Evolutionary conservation across 306 rosid genomes (phyloP).

Genomic region (Trichosanthes cucumerina): DNA sequence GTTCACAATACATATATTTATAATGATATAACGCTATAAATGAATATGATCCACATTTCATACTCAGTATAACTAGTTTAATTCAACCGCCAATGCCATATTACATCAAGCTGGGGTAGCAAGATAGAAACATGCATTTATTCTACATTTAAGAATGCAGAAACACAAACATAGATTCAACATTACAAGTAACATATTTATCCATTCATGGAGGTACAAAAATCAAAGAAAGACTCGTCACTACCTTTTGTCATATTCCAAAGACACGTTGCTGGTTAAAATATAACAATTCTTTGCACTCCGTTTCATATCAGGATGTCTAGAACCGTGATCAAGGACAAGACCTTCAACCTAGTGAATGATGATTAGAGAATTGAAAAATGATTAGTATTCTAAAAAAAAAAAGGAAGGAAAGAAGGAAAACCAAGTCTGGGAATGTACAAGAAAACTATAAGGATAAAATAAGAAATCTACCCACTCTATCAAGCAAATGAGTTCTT

Average conservation of each 20-base stretch:
- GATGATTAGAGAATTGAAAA: neutral
- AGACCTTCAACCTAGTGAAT: slow-evolving; percentile 81
- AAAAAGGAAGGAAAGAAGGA: neutral
- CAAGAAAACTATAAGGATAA: neutral
- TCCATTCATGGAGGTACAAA: neutral
- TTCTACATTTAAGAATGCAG: neutral
- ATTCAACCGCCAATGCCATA: neutral
- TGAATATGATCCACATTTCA: neutral
- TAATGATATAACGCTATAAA: neutral
- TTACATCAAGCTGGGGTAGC: neutral
- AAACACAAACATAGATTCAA: neutral
- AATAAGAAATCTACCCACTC: neutral
- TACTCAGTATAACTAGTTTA: neutral
- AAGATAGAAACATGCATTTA: neutral
- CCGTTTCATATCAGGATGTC: slow-evolving; percentile 99
- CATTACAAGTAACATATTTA: neutral
- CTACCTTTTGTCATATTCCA: slow-evolving; percentile 94
- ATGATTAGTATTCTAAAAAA: neutral
- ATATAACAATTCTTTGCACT: slow-evolving; percentile 85
- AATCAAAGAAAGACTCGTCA: neutral
- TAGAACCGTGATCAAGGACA: slow-evolving; percentile 98
- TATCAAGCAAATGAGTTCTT: neutral
- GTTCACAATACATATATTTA: slow-evolving; percentile 5
- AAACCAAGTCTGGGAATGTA: neutral
- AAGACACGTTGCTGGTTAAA: slow-evolving; percentile 77